phyloP scores from a whole-genome alignment of 768 basidiomycete genomes.

The Calocera cornea region DNA sequence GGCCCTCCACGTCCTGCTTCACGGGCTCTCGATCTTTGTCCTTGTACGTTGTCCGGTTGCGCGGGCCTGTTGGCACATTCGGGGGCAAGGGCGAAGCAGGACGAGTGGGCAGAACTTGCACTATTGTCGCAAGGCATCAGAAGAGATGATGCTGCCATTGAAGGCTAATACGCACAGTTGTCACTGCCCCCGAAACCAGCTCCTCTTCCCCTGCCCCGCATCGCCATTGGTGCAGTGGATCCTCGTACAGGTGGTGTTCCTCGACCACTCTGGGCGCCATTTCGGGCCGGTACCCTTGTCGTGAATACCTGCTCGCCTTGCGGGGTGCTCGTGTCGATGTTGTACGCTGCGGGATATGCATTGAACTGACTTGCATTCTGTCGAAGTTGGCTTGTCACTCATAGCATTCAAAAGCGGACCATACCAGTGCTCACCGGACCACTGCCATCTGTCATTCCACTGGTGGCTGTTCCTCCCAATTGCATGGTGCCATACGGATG shows the following conservation, averaged over 20 bases:
- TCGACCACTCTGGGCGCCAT: background rate
- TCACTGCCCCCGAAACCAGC: conserved; percentile 9
- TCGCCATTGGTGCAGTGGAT: background rate
- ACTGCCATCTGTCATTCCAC: conserved; percentile 28
- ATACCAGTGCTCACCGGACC: conserved; percentile 31
- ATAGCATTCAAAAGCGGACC: background rate
- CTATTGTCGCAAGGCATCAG: background rate
- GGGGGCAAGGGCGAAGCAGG: conserved; percentile 77
- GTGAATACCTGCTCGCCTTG: background rate
- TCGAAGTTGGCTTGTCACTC: background rate
- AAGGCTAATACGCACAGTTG: background rate
- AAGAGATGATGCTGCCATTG: background rate
- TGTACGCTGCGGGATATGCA: background rate
- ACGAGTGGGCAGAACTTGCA: conserved; percentile 35
- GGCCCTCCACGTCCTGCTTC: conserved; percentile 45
- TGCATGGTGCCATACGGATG: conserved; percentile 17
- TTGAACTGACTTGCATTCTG: background rate
- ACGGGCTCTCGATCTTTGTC: conserved; percentile 60
- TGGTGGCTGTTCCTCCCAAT: conserved; percentile 26
- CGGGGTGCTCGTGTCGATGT: background rate
- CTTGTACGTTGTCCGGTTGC: conserved; percentile 73
- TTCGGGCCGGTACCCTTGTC: background rate
- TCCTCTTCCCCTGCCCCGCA: conserved; percentile 9
- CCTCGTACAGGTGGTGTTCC: background rate
- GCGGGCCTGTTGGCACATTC: conserved; percentile 73